Evolutionary conservation across 2,329 filamentous ascomycete genomes (phyloP), one percentile per base, ranked within the genome.

Genomic region (Aspergillus sp.): DNA sequence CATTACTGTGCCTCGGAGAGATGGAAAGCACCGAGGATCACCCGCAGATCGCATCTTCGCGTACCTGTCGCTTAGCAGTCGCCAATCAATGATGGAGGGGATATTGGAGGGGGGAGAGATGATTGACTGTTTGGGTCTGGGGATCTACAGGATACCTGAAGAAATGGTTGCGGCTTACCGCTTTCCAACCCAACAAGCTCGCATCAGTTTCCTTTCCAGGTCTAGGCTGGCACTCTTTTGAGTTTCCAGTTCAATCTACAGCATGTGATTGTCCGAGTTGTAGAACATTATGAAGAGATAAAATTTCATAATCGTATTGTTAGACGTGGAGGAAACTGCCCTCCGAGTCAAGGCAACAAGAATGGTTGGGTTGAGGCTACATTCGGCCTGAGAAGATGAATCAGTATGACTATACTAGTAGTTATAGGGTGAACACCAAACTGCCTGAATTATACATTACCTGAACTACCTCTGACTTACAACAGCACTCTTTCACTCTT

Each of bases 1-100:
- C 60, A 45, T 38, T 54, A 23, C 15, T 36, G 36, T 54, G 60
- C 57, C 57, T 62, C 60, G 57, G 56, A 51, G 43, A 25, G 19
- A 17, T 32, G 36, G 53, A 19, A 13, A 13, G 36, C 13, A 19
- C 53, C 47, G 25, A 50, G 47, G 25, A 50, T 50, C 23, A 28
- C 10, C 25, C 25, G 25, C 47, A 30, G 25, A 30, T 50, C 47
- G 2, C 47, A 50, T 32, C 5, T 5, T 30, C 25, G 17, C 47
- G 12, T 15, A 50, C 15, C n/a, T 30, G 15, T 6, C 10, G 13
- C 25, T 15, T 17, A 30, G 47, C 32, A 12, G n/a, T 32, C 47
- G n/a, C 47, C 47, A 50, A 50, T 50, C 23, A 49, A 28, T 8
- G 8, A 21, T 21, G 13, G 5, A n/a, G 23, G 6, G 5, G 23